phyloP scores from a whole-genome alignment of 768 basidiomycete species.

The Auricularia auricula-judae region DNA sequence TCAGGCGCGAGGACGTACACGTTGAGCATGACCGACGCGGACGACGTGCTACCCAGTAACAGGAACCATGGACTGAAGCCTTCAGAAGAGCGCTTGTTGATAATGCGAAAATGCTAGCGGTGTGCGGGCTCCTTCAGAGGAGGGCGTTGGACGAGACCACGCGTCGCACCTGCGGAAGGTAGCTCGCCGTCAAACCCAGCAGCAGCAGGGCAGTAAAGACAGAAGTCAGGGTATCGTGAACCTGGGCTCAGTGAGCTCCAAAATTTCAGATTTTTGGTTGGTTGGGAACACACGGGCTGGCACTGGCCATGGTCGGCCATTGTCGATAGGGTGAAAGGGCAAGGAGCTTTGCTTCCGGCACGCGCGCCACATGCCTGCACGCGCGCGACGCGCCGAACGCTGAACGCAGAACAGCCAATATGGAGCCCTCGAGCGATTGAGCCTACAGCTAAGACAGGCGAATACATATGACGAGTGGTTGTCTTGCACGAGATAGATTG shows the following conservation, averaged over 20 bases:
- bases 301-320: not conserved
- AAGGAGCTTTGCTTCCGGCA: not conserved
- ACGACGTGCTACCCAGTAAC: slow-evolving; percentile 76
- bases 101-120: slow-evolving; percentile 66
- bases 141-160: slow-evolving; percentile 19
- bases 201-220: slow-evolving; percentile 54
- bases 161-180: slow-evolving; percentile 64
- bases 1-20: slow-evolving; percentile 35
- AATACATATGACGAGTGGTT: too few species aligned
- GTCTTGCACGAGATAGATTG: too few species aligned
- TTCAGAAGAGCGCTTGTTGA: slow-evolving; percentile 64
- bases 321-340: not conserved
- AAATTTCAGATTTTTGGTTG: not conserved
- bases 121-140: not conserved
- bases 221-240: slow-evolving; percentile 63
- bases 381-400: not conserved
- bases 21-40: slow-evolving; percentile 75
- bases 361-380: not conserved
- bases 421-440: slow-evolving; percentile 18
- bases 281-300: not conserved
- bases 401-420: slow-evolving; percentile 59
- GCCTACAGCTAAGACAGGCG: too few species aligned
- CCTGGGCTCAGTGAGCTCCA: slow-evolving; percentile 25
- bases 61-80: slow-evolving; percentile 91
- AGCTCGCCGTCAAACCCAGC: slow-evolving; percentile 68